Percentiles rank a stretch among this genome's conserved stretches.
Evolutionary conservation across 306 rosid species (phyloP).

Genomic region (Trifolium dubium): DNA sequence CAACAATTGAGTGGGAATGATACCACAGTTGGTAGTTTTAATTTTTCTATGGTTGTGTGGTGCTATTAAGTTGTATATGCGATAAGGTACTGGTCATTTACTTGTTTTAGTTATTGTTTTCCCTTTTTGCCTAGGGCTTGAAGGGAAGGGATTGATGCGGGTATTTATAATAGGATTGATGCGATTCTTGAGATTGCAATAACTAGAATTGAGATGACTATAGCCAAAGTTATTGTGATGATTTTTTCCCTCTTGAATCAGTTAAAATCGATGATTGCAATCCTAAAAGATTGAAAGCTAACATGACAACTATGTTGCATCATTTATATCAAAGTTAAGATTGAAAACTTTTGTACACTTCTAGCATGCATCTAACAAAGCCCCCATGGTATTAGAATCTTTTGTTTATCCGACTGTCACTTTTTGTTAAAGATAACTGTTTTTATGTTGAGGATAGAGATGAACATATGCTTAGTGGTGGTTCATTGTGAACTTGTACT

Average conservation of each 20-base stretch:
- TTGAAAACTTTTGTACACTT: background rate
- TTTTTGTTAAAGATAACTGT: background rate
- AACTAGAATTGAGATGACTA: conserved; percentile 30
- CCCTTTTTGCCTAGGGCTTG: conserved; percentile 23
- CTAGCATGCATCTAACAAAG: background rate
- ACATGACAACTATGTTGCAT: background rate
- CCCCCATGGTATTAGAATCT: background rate
- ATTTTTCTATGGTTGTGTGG: conserved; percentile 6
- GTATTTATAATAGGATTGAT: conserved; percentile 8
- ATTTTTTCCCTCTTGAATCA: conserved; percentile 38
- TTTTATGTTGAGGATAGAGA: background rate
- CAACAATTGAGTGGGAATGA: conserved; percentile 97
- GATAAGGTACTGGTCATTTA: conserved; percentile 22
- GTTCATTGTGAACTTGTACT: background rate
- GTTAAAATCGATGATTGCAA: background rate
- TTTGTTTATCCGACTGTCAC: background rate
- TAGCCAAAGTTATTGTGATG: conserved; percentile 14
- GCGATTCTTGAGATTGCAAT: conserved; percentile 31
- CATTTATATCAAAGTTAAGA: background rate
- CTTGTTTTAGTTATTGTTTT: conserved; percentile 27
- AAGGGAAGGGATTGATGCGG: conserved; percentile 20
- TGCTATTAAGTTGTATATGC: conserved; percentile 37
- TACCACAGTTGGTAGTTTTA: background rate
- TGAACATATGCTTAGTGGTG: background rate
- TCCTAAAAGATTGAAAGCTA: conserved; percentile 9